Conservation (phyloP, 108 stramenopile species). For the Skeletonema tropicum region DNA sequence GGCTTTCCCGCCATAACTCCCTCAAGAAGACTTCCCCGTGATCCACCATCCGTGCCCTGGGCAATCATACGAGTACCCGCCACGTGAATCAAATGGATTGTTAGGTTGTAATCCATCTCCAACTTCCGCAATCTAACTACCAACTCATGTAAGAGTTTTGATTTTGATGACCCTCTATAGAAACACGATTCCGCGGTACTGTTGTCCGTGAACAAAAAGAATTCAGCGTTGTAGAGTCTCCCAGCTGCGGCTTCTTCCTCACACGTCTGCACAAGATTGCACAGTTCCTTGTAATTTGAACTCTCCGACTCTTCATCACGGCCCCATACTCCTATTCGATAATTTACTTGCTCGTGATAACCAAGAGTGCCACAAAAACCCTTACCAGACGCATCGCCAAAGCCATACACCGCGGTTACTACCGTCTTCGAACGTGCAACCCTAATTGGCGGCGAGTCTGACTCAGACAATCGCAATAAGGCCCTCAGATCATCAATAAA, state of each 20-base stretch:
- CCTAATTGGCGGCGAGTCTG: not conserved
- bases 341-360: not conserved
- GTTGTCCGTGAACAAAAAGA: conserved; percentile 39
- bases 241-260: conserved; percentile 31
- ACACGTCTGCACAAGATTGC: conserved; percentile 41
- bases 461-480: not conserved
- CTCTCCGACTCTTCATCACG: conserved; percentile 15
- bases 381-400: conserved; percentile 20
- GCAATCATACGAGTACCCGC: conserved; percentile 37
- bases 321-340: conserved; percentile 22
- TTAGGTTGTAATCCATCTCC: conserved; percentile 12
- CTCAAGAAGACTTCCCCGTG: conserved; percentile 21
- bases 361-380: conserved; percentile 18
- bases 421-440: conserved; percentile 3
- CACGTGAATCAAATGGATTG: conserved; percentile 18
- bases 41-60: conserved; percentile 38
- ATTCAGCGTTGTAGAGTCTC: conserved; percentile 6
- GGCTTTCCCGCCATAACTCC: conserved; percentile 24
- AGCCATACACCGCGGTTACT: not conserved
- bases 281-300: conserved; percentile 34
- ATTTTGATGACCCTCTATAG: conserved; percentile 19
- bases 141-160: conserved; percentile 4
- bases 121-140: conserved; percentile 11
- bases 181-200: conserved; percentile 22
- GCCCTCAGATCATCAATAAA: conserved; percentile 6